These are phyloP conservation scores for Linderniella brevidens DNA, from an alignment of 257 asterid genomes.

Conservation along the genomic window DNA sequence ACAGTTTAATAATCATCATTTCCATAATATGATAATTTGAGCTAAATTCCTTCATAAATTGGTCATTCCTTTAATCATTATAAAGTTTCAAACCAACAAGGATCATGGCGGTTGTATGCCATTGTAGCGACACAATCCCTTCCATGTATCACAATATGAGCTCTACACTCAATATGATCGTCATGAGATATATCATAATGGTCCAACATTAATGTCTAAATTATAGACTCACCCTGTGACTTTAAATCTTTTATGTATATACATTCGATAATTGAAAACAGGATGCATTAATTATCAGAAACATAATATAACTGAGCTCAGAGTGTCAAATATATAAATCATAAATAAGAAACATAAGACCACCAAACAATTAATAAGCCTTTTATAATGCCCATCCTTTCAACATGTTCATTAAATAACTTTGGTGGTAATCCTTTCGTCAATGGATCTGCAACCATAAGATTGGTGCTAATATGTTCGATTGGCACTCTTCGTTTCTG, in stretches of 20 bases:
- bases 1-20: background rate
- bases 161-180: background rate
- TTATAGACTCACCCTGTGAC: no score
- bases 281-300: background rate
- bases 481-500: background rate
- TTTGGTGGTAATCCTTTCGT: background rate
- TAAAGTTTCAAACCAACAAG: background rate
- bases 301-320: background rate
- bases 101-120: background rate
- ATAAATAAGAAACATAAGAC: background rate
- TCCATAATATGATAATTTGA: background rate
- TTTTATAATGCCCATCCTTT: background rate
- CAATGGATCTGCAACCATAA: no score
- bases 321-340: background rate
- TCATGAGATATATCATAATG: background rate
- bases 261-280: background rate
- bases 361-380: background rate
- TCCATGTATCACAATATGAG: background rate
- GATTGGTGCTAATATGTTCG: constrained; percentile 3
- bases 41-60: background rate
- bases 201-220: no score
- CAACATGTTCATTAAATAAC: background rate
- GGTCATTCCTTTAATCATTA: background rate
- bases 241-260: no score
- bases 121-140: background rate